Base-by-base conservation (phyloP, 2,329 filamentous ascomycete species). In the Orbilia blumenaviensis region DNA sequence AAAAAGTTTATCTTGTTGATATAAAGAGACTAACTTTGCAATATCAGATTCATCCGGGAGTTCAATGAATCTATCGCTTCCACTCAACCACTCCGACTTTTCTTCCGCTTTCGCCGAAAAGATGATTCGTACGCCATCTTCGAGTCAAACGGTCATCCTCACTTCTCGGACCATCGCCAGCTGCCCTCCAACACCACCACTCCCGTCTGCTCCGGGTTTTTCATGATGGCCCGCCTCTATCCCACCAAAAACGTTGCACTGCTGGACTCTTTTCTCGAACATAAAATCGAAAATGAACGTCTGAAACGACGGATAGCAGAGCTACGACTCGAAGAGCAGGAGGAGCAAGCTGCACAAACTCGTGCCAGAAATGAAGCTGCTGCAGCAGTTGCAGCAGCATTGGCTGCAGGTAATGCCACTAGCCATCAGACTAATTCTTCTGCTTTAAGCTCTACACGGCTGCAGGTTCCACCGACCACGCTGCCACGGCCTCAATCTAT, bases 281-380 rank as follows among this genome's bases (percentile, higher is more conserved):
- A 97, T 84, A 97, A 97, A 83, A 94, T 97, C 66, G 94, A 97
- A 82, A 97, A 97, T 80, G 93, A 97, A 84, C 89, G 94, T 3
- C 84, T 98, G 56, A 89, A 89, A 80, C 91, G 92, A 80, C 89
- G 92, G 46, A 96, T 98, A 77, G 89, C 91, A 16, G 93, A 96
- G 83, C 85, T 97, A 66, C 92, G 92, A 79, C 87, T 88, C 77
- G 94, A 97, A 82, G 94, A 97, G 82, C 89, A 90, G 68, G 92
- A 94, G 66, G 94, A 96, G 76, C 79, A 80, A 7, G 78, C 78
- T 38, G 78, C 79, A 69, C 87, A 89, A 61, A 87, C 89, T 72
- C 86, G 86, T 32, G 71, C 63, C 3, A 63, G 71, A 2, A 48
- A 23, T 21, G 71, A 72, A 32, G 46, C 58, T 38, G 56, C 44